Conservation (phyloP, 371 early-diverging fungal genomes). For the Massospora cicadina region DNA sequence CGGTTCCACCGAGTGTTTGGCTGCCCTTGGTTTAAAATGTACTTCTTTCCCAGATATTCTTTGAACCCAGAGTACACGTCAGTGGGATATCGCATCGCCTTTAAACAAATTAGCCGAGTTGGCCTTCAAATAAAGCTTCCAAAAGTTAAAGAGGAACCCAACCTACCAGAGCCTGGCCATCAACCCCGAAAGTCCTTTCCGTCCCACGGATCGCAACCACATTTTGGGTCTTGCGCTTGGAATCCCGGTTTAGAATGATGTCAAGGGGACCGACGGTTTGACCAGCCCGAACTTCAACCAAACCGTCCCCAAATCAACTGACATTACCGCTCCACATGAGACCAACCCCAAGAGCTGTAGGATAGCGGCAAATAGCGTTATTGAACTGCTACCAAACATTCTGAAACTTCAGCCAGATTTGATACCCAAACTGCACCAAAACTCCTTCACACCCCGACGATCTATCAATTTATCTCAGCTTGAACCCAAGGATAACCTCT, state of each 20-base stretch:
- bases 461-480: background rate
- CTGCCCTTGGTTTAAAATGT: constrained; percentile 18
- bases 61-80: constrained; percentile 67
- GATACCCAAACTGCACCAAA: background rate
- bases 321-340: constrained; percentile 43
- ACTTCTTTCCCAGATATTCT: constrained; percentile 41
- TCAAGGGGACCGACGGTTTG: constrained; percentile 77
- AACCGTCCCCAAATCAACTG: constrained; percentile 90
- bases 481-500: background rate
- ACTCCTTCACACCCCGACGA: background rate
- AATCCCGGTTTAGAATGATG: constrained; percentile 85
- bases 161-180: constrained; percentile 63
- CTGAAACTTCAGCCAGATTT: no score
- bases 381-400: background rate
- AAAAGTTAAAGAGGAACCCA: background rate
- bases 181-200: constrained; percentile 75
- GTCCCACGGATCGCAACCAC: constrained; percentile 60
- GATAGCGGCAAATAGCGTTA: background rate
- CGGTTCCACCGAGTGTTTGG: constrained; percentile 45
- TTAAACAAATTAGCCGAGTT: constrained; percentile 10
- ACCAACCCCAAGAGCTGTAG: background rate
- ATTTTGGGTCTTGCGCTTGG: constrained; percentile 81
- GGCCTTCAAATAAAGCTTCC: background rate
- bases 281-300: constrained; percentile 91
- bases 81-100: constrained; percentile 76